A percentile compares a stretch with the other conserved stretches of the same genome.
Conservation (phyloP, 1,284 basidiomycete genomes). For the Ganoderma lucidum region DNA sequence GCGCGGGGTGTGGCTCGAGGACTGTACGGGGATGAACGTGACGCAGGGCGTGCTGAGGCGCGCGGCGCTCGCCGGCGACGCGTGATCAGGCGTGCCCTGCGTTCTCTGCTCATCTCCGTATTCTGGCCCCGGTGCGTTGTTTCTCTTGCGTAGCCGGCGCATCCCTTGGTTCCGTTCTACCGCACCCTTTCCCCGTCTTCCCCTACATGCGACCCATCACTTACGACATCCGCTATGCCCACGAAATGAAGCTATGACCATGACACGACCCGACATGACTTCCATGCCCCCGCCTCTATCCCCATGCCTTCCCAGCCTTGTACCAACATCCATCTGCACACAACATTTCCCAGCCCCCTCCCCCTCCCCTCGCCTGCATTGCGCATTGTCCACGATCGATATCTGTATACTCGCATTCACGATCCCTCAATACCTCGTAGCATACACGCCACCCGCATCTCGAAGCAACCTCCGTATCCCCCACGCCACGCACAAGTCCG, state of each 20-base stretch:
- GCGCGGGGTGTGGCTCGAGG: conserved; percentile 63
- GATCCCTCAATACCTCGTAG: conserved; percentile 5
- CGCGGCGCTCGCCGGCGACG: conserved; percentile 25
- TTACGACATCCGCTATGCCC: conserved; percentile 24
- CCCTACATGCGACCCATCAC: background rate
- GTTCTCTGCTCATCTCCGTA: background rate
- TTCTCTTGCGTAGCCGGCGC: background rate
- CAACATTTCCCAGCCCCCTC: background rate
- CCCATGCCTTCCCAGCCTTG: background rate
- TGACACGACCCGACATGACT: conserved; percentile 17
- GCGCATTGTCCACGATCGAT: background rate
- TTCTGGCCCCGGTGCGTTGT: background rate
- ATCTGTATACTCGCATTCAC: background rate
- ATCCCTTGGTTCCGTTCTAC: background rate
- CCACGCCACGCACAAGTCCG: background rate
- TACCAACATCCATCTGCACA: background rate
- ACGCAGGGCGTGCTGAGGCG: conserved; percentile 41
- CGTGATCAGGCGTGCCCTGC: background rate
- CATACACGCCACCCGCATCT: conserved; percentile 5
- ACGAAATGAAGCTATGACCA: conserved; percentile 18
- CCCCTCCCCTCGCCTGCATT: background rate
- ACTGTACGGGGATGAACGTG: conserved; percentile 54
- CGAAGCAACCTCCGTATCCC: background rate
- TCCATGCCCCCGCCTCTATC: conserved; percentile 1
- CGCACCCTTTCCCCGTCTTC: background rate